Percentiles rank a stretch among this genome's conserved stretches.
phyloP scores from a whole-genome alignment of 2,329 filamentous ascomycete genomes.

The Clonostachys byssicola region DNA sequence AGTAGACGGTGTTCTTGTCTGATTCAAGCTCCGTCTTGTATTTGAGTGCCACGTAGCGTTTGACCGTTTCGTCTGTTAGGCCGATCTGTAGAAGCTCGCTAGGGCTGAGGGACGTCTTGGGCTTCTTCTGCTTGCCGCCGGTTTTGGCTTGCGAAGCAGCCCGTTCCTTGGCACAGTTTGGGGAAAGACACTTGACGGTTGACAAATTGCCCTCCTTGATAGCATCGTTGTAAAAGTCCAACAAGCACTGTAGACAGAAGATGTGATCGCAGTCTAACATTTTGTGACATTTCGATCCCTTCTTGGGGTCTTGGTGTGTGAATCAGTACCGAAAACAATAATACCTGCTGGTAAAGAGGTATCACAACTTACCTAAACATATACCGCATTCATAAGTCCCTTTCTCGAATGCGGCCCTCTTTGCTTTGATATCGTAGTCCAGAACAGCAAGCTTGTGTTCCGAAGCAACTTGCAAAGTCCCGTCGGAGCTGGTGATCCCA shows the following conservation, averaged over 20 bases:
- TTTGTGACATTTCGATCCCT: conserved; percentile 74
- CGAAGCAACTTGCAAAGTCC: conserved; percentile 45
- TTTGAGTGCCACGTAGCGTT: conserved; percentile 84
- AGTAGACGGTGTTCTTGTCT: conserved; percentile 89
- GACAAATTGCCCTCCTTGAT: conserved; percentile 82
- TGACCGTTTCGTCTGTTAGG: conserved; percentile 65
- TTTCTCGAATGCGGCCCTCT: conserved; percentile 71
- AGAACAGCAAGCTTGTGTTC: conserved; percentile 67
- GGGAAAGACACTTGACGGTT: conserved; percentile 74
- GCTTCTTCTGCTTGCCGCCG: conserved; percentile 38
- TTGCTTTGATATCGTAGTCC: conserved; percentile 73
- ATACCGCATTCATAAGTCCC: conserved; percentile 86
- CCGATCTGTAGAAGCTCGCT: conserved; percentile 80
- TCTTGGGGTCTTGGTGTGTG: conserved; percentile 69
- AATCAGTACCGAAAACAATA: conserved; percentile 9
- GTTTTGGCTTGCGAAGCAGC: conserved; percentile 19
- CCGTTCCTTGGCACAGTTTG: conserved; percentile 69
- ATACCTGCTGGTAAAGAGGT: background rate
- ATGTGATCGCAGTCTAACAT: conserved; percentile 85
- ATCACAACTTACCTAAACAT: conserved; percentile 57
- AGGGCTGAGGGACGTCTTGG: conserved; percentile 68
- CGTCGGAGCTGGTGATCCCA: conserved; percentile 44
- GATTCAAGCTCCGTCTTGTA: conserved; percentile 90
- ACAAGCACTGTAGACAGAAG: conserved; percentile 83
- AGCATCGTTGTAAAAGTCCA: conserved; percentile 84